Evolutionary conservation across 805 yeast species (phyloP).

Genomic region (Candida sithepensis): DNA sequence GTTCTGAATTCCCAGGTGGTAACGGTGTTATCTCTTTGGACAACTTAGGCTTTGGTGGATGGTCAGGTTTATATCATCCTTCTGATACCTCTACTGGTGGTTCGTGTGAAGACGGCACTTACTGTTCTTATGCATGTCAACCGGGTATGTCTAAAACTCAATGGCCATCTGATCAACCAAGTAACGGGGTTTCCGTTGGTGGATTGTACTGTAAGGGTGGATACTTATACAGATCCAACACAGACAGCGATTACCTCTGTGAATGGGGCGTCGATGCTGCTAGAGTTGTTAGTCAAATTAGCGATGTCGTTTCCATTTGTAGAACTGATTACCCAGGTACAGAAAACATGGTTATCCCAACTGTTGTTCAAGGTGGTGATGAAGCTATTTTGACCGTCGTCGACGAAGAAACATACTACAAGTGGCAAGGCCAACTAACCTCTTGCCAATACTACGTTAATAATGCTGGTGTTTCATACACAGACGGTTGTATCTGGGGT

Average conservation of each 20-base stretch:
- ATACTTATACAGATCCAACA: conserved; percentile 53
- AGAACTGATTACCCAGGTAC: conserved; percentile 83
- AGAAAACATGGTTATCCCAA: conserved; percentile 75
- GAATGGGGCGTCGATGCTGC: conserved; percentile 61
- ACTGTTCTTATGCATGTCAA: conserved; percentile 98
- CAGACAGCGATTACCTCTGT: conserved; percentile 53
- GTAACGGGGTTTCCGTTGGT: conserved; percentile 84
- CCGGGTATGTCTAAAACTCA: conserved; percentile 99
- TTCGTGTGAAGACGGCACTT: conserved; percentile 79
- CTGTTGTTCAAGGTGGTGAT: conserved; percentile 54
- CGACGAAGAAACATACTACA: conserved; percentile 53
- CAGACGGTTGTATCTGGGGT: conserved; percentile 76
- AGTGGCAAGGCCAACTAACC: conserved; percentile 60
- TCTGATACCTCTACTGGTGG: conserved; percentile 52
- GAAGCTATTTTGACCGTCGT: conserved; percentile 55
- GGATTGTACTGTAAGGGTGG: conserved; percentile 62
- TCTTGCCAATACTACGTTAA: conserved; percentile 75
- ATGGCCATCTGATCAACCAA: conserved; percentile 89
- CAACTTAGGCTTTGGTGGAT: conserved; percentile 74
- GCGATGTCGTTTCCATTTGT: conserved; percentile 58
- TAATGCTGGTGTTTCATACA: conserved; percentile 67
- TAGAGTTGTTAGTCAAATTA: conserved; percentile 46
- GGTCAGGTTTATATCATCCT: conserved; percentile 46
- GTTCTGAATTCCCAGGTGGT: conserved; percentile 73
- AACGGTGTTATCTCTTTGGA: conserved; percentile 78